These are phyloP conservation scores for Quercus cerris DNA, from an alignment of 306 rosid genomes.

Conservation along the genomic window DNA sequence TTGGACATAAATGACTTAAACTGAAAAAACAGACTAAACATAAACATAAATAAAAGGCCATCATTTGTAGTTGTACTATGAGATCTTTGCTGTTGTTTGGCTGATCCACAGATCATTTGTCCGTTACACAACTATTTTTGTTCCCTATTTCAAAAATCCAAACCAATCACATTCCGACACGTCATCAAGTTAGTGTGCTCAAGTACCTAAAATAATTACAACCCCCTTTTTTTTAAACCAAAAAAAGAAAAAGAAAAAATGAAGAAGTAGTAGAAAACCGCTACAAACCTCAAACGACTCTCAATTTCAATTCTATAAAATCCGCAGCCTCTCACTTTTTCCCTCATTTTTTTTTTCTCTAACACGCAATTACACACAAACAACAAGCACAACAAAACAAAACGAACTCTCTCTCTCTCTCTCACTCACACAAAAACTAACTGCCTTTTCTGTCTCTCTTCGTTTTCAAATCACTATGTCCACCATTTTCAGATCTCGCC, in stretches of 20 bases:
- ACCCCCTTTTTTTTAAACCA: not conserved
- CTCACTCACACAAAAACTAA: not conserved
- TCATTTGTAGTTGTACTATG: not conserved
- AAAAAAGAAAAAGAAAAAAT: too few species aligned
- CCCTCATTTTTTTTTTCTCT: not conserved
- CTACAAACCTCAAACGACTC: not conserved
- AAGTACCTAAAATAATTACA: not conserved
- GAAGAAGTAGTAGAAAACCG: not conserved
- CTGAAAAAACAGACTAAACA: too few species aligned
- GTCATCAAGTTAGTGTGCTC: not conserved
- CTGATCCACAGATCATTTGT: too few species aligned
- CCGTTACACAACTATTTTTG: too few species aligned
- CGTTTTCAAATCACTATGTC: constrained; percentile 37
- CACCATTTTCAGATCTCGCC: constrained; percentile 56
- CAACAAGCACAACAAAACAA: too few species aligned
- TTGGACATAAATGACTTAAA: too few species aligned
- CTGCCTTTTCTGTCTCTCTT: not conserved
- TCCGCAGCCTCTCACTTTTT: not conserved
- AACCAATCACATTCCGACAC: too few species aligned
- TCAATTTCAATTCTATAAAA: not conserved
- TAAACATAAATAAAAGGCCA: too few species aligned
- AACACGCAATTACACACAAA: too few species aligned
- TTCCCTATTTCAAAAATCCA: too few species aligned
- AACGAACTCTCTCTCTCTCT: too few species aligned
- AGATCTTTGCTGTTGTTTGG: too few species aligned